Evolutionary conservation across 345 rosid genomes (phyloP).

Genomic region (Ceriops tagal): DNA sequence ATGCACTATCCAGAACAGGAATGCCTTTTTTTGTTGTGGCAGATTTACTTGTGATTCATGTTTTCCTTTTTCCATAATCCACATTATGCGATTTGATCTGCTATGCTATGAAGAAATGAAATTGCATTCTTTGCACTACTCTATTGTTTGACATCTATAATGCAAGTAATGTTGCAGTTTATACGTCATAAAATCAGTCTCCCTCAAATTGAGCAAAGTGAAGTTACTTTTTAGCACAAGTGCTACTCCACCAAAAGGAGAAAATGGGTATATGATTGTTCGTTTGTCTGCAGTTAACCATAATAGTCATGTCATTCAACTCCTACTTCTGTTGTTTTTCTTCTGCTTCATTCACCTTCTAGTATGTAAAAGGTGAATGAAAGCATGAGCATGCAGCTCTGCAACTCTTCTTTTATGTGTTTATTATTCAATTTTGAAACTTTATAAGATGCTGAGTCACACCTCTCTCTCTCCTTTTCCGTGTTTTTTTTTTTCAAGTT

Average conservation of each 20-base stretch:
- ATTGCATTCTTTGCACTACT: no score
- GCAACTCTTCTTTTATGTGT: not conserved
- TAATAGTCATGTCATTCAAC: not conserved
- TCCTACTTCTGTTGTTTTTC: not conserved
- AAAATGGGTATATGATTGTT: not conserved
- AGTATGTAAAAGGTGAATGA: not conserved
- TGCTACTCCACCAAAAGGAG: no score
- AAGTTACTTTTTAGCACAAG: not conserved
- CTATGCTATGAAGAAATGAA: no score
- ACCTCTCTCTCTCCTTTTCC: not conserved
- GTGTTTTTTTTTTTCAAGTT: not conserved
- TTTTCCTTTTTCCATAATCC: no score
- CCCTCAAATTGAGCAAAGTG: not conserved
- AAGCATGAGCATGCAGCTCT: not conserved
- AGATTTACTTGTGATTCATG: no score
- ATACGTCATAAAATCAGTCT: no score
- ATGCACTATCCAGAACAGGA: conserved; percentile 16
- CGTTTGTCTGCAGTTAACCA: not conserved
- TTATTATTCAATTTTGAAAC: not conserved
- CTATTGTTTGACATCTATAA: no score
- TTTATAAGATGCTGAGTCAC: not conserved
- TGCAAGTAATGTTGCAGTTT: no score
- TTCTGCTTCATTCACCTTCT: not conserved
- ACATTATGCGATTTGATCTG: no score
- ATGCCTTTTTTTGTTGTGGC: no score